These are phyloP conservation scores for Besnoitia besnoiti DNA, from an alignment of 169 alveolate genomes.

Conservation along the genomic window DNA sequence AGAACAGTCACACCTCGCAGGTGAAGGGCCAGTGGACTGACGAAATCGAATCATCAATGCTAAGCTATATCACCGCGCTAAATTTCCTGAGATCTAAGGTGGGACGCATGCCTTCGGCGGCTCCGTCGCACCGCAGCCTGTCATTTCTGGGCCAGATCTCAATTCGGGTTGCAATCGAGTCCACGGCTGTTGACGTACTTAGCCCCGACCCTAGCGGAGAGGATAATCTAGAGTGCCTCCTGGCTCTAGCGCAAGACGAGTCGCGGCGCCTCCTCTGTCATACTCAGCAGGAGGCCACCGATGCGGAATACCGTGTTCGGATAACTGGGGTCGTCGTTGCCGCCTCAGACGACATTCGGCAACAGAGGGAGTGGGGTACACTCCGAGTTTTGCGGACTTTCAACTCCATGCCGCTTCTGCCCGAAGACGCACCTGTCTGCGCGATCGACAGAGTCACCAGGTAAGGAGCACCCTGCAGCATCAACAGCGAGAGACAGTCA, in stretches of 20 bases:
- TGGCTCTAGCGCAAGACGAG: background rate
- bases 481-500: background rate
- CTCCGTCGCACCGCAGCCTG: background rate
- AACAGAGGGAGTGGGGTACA: background rate
- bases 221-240: background rate
- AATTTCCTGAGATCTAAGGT: conserved; percentile 1
- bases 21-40: conserved; percentile 1
- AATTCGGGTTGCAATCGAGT: background rate
- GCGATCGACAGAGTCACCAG: background rate
- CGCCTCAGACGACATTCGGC: background rate
- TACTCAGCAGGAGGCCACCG: background rate
- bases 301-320: background rate
- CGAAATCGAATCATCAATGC: background rate
- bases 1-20: background rate
- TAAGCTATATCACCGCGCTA: background rate
- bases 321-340: background rate
- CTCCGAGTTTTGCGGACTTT: background rate
- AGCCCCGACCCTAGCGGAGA: background rate
- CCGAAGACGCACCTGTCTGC: conserved; percentile 23
- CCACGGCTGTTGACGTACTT: background rate
- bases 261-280: background rate
- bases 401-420: conserved; percentile 27
- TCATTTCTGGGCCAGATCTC: background rate
- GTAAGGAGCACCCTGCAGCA: background rate
- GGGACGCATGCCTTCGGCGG: background rate